Base-by-base conservation (phyloP, 1,284 basidiomycete genomes). In the Pseudozyma sp. region DNA sequence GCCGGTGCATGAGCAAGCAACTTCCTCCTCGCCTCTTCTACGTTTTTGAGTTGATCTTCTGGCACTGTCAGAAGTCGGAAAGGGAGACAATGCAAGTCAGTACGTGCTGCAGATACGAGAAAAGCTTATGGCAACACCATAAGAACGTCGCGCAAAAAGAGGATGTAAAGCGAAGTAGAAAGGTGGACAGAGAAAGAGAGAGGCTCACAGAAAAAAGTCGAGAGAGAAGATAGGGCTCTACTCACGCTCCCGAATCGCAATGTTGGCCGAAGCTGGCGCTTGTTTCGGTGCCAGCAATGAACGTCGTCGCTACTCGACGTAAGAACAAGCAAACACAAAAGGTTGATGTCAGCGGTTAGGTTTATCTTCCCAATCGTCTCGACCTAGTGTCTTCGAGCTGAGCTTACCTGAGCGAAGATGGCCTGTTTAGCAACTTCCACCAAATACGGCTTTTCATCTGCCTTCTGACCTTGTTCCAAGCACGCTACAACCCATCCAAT, bases 361-460 rank as follows among this genome's bases (percentile, higher is more conserved):
- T 10, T 42, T n/a, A 42, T 10, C 40, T 14, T 7, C 14, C 35
- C 5, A 14, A 19, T 19, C 35, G 14, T 29, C 24, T 52, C n/a
- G 14, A 3, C 2, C 45, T 37, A 16, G 29, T 29, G 35, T n/a
- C 40, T 5, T 13, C 24, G 13, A 17, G 19, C 30, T 7, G 7
- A 6, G 74, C 75, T 79, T 62, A 77, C 75, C 16, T 59, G 58
- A n/a, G 66, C 56, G 30, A 81, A 81, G 51, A 81, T 71, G 17
- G 79, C 79, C 59, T 81, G 56, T 40, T 81, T 81, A 1, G 68
- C 80, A 8, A 81, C 66, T 51, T 81, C 80, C n/a, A 80, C 77
- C 16, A 81, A 56, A 33, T 75, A 81, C 14, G 71, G 68, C 51
- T 52, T 45, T 46, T 81, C 80, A 10, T 78, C 77, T 3, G 75